Evolutionary conservation across 2,329 filamentous ascomycete species (phyloP).

Genomic region (Ustulina deusta): DNA sequence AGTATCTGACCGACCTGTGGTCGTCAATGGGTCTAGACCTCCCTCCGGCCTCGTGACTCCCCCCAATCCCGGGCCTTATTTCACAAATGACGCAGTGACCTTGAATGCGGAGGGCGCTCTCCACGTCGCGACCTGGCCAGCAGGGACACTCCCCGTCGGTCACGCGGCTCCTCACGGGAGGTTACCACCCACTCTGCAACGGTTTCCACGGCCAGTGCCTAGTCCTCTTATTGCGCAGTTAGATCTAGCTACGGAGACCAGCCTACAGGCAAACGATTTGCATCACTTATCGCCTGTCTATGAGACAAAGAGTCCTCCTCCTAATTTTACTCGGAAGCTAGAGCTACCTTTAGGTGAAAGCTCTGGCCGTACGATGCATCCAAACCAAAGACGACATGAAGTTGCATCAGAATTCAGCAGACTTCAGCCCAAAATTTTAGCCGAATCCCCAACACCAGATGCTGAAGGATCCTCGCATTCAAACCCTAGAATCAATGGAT

Average conservation of each 20-base stretch:
- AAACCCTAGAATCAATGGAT: conserved; percentile 56
- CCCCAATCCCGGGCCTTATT: conserved; percentile 39
- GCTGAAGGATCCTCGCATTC: conserved; percentile 39
- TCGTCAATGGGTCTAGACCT: conserved; percentile 56
- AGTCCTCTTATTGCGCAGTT: conserved; percentile 66
- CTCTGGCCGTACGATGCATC: conserved; percentile 26
- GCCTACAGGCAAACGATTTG: conserved; percentile 57
- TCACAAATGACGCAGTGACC: conserved; percentile 51
- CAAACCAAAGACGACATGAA: conserved; percentile 40
- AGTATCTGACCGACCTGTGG: conserved; percentile 59
- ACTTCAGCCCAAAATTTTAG: conserved; percentile 48
- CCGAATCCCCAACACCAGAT: conserved; percentile 43
- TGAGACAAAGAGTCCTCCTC: conserved; percentile 78
- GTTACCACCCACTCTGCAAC: conserved; percentile 38
- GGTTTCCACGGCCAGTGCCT: conserved; percentile 57
- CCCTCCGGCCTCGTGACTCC: conserved; percentile 29
- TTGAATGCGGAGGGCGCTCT: conserved; percentile 38
- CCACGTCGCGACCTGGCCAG: conserved; percentile 42
- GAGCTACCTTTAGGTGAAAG: conserved; percentile 55
- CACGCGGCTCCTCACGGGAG: conserved; percentile 11
- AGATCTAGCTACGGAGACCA: conserved; percentile 65
- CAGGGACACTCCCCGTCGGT: conserved; percentile 17
- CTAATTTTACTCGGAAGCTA: conserved; percentile 68
- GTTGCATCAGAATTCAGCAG: conserved; percentile 41
- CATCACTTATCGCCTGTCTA: conserved; percentile 78